Base-by-base conservation (phyloP, 805 yeast species). In the Sugiyamaella americana region DNA sequence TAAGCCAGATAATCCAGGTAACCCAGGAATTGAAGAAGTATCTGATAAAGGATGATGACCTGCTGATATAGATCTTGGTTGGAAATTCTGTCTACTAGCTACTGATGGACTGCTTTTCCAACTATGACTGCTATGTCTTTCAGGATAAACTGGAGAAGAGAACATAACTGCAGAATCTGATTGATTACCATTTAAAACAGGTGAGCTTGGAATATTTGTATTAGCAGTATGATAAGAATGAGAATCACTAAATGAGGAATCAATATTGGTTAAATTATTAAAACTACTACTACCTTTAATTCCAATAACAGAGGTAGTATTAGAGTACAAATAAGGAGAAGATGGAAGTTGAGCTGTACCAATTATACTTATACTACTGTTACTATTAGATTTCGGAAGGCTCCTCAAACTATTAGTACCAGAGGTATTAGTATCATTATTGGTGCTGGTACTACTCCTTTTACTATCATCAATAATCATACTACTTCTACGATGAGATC, bases 61-160 rank as follows among this genome's bases (percentile, higher is more conserved):
- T 8, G 32, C 32, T 26, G 32, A 26, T 13, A 26, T 13, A 8
- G 32, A 26, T 26, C 32, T 8, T n/a, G n/a, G n/a, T n/a, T n/a
- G n/a, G n/a, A n/a, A n/a, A n/a, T n/a, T n/a, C n/a, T n/a, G n/a
- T n/a, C n/a, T n/a, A n/a, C n/a, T n/a, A n/a, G n/a, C n/a, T n/a
- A n/a, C n/a, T n/a, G n/a, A n/a, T n/a, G n/a, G n/a, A n/a, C 32
- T 13, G 32, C 19, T 22, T 22, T 36, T 24, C 47, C 47, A 44
- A 13, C 47, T 32, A 30, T 37, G 46, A 18, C 41, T 44, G 19
- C 23, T 37, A 2, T 18, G 11, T 10, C 43, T 18, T 20, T 37
- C 22, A 8, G 45, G 42, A 23, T 35, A 16, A 16, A 16, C n/a
- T 16, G 41, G 23, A 22, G 49, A 41, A 3, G 49, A 35, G 17